Base-by-base conservation (phyloP, 192 early-diverging fungal species). In the Podochytrium sp. region DNA sequence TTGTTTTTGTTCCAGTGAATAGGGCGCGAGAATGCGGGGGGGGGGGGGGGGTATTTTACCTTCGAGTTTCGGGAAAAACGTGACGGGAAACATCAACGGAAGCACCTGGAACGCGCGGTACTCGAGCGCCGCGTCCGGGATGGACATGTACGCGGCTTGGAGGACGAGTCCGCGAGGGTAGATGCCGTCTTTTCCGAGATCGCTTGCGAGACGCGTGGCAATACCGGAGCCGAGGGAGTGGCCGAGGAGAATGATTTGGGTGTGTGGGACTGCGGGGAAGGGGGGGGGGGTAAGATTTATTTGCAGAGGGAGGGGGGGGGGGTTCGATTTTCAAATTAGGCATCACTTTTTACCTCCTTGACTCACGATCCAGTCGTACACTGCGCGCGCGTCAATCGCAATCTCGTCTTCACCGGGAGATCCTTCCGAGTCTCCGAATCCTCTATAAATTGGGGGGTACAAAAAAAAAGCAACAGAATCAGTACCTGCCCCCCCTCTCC, bases 391-490 rank as follows among this genome's bases (percentile, higher is more conserved):
- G 64, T 87, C 86, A 5, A 43, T 57, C 23, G 69, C 56, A 6
- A 87, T 25, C 0, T 74, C 80, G 0, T 43, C 57, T 50, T 87
- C 86, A 3, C 75, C 75, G 7, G 83, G 81, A 14, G 43, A 39
- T 2, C 74, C 76, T 20, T 77, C 71, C 6, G 86, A 87, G 61
- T 85, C 86, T 32, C 76, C 85, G 67, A 87, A 87, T 5, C 86
- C 86, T 33, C 86, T 80, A 43, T 1, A 50, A n/a, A n/a, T n/a
- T n/a, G n/a, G 42, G 16, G 43, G 7, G 7, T 47, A 47, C 20
- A 47, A 47, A 47, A 47, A 47, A 47, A 47, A 47, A 47, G 7
- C 7, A 47, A 20, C 7, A 47, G 20, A 47, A 47, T 12, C 43
- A 47, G 20, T 12, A 47, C 10, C 20, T 47, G 20, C 7, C 43